Evolutionary conservation across 176 grass and related monocot genomes (phyloP).

Genomic region (Canna indica): DNA sequence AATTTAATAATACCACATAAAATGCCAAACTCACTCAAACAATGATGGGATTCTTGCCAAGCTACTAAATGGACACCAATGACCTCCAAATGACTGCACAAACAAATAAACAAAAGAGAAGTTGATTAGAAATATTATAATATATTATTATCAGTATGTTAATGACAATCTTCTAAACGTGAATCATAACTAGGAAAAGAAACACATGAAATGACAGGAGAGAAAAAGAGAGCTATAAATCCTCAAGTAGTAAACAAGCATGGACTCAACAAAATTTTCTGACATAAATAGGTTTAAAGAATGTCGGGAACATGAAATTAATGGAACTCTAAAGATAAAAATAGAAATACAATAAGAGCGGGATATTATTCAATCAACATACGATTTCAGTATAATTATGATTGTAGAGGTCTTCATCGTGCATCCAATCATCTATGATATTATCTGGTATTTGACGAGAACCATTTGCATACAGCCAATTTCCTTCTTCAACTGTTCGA

Average conservation of each 20-base stretch:
- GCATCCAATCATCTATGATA: constrained; percentile 68
- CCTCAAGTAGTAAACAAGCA: too few species aligned
- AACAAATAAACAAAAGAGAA: neutral
- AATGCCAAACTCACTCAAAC: constrained; percentile 14
- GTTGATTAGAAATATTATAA: neutral
- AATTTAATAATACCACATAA: neutral
- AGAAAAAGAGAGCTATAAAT: too few species aligned
- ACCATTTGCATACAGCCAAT: constrained; percentile 84
- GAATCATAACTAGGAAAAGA: neutral
- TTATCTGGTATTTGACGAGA: constrained; percentile 35
- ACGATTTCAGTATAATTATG: constrained; percentile 51
- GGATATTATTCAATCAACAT: neutral
- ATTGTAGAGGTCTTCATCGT: constrained; percentile 93
- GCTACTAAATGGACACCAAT: constrained; percentile 11
- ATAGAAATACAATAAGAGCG: neutral
- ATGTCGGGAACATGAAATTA: neutral
- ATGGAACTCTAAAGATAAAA: neutral
- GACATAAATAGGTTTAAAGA: too few species aligned
- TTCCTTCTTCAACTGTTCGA: constrained; percentile 89
- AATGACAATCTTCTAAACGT: neutral
- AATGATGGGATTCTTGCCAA: constrained; percentile 1
- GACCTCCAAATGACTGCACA: constrained; percentile 22
- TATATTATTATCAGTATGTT: neutral
- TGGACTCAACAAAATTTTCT: too few species aligned
- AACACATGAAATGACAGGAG: too few species aligned